phyloP scores from a whole-genome alignment of 148 eudicot genomes.

The Rhododendron vialii region DNA sequence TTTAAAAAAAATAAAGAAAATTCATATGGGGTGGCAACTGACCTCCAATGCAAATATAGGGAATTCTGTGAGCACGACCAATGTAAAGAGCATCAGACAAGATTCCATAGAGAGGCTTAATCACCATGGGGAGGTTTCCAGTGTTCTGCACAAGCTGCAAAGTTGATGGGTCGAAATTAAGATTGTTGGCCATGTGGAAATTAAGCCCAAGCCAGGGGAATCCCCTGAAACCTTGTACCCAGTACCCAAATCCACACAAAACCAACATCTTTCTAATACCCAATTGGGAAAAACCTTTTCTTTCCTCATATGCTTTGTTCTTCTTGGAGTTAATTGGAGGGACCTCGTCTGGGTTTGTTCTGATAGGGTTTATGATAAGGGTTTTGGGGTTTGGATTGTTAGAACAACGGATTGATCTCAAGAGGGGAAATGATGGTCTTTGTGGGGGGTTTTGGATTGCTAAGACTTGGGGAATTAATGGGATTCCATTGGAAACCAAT shows the following conservation, averaged over 20 bases:
- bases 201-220: conserved; percentile 91
- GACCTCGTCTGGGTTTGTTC: not conserved
- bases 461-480: conserved; percentile 6
- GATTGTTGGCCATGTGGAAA: conserved; percentile 78
- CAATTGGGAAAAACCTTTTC: conserved; percentile 21
- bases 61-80: conserved; percentile 75
- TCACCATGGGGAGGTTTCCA: conserved; percentile 82
- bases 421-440: conserved; percentile 2
- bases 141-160: conserved; percentile 74
- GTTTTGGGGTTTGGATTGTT: conserved; percentile 16
- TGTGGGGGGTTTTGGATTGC: not conserved
- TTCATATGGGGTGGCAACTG: not conserved
- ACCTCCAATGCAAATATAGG: conserved; percentile 94
- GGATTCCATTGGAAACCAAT: conserved; percentile 14
- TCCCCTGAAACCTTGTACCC: conserved; percentile 91
- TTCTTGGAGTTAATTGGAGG: conserved; percentile 11
- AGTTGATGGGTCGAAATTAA: conserved; percentile 65
- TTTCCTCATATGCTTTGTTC: conserved; percentile 8
- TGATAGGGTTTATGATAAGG: conserved; percentile 4
- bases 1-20: not conserved
- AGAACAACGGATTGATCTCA: conserved; percentile 10
- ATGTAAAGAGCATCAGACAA: conserved; percentile 80
- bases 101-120: conserved; percentile 85
- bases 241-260: conserved; percentile 89
- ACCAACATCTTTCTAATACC: conserved; percentile 43